Evolutionary conservation across 2,329 filamentous ascomycete species (phyloP).

Genomic region (Periconia sp.): DNA sequence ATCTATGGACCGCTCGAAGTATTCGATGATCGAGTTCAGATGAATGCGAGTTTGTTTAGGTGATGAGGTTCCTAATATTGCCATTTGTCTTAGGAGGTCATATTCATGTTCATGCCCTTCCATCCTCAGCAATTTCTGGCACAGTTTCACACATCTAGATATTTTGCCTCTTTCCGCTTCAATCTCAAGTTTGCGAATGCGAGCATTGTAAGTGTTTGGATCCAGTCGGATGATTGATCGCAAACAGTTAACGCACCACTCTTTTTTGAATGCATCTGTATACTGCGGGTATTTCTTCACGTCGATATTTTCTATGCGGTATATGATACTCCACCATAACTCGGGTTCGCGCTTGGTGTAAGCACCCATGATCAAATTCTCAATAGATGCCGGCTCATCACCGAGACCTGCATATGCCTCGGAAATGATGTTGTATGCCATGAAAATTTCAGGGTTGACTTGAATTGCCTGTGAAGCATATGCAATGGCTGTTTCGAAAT

Average conservation of each 20-base stretch:
- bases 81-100: conserved; percentile 57
- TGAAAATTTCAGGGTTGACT: conserved; percentile 63
- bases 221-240: conserved; percentile 56
- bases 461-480: conserved; percentile 39
- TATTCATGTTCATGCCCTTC: conserved; percentile 59
- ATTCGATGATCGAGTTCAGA: conserved; percentile 50
- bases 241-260: conserved; percentile 33
- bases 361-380: conserved; percentile 60
- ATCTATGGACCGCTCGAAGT: conserved; percentile 57
- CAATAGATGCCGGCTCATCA: conserved; percentile 58
- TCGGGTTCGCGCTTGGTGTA: conserved; percentile 58
- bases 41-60: conserved; percentile 49
- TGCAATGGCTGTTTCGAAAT: conserved; percentile 54
- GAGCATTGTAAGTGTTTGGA: conserved; percentile 54
- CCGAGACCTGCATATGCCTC: conserved; percentile 60
- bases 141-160: conserved; percentile 38
- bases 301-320: conserved; percentile 54
- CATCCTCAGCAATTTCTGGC: conserved; percentile 57
- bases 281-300: conserved; percentile 30
- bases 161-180: conserved; percentile 51
- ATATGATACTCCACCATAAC: conserved; percentile 61
- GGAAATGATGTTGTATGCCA: conserved; percentile 61
- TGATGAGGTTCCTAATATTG: conserved; percentile 58
- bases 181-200: conserved; percentile 58
- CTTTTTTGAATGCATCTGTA: conserved; percentile 28